Conservation (phyloP, 1,139 yeast species). For the Lodderomyces jiufengensis region DNA sequence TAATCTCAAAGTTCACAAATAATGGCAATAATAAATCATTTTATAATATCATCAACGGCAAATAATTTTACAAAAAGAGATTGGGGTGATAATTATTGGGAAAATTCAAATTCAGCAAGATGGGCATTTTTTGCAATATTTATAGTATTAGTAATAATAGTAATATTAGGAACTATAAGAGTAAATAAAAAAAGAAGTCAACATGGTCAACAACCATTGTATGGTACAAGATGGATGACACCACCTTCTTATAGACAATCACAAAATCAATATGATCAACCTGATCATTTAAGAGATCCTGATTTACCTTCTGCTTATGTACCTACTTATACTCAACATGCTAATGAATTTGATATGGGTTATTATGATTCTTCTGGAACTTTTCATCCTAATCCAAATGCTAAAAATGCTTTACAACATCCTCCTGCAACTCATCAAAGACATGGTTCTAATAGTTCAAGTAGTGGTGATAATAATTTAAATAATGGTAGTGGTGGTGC, state of each 20-base stretch:
- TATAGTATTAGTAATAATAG: constrained; percentile 44
- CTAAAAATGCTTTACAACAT: constrained; percentile 18
- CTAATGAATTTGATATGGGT: constrained; percentile 72
- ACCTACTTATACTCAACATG: constrained; percentile 57
- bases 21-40: too few species aligned
- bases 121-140: constrained; percentile 60
- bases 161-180: constrained; percentile 50
- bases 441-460: constrained; percentile 15
- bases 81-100: constrained; percentile 20
- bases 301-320: constrained; percentile 44
- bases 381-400: constrained; percentile 39
- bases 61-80: constrained; percentile 8
- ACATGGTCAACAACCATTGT: constrained; percentile 65
- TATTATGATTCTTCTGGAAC: constrained; percentile 71
- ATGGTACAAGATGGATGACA: constrained; percentile 87
- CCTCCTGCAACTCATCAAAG: constrained; percentile 23
- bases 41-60: too few species aligned
- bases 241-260: constrained; percentile 85
- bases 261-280: constrained; percentile 55
- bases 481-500: too few species aligned
- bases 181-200: constrained; percentile 58
- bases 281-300: constrained; percentile 29
- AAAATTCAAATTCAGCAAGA: constrained; percentile 35
- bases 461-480: constrained; percentile 3
- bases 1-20: too few species aligned